A percentile compares a stretch with the other conserved stretches of the same genome.
Conservation (phyloP, 1,139 yeast genomes). For the Kurtzmaniella quercitrusa region DNA sequence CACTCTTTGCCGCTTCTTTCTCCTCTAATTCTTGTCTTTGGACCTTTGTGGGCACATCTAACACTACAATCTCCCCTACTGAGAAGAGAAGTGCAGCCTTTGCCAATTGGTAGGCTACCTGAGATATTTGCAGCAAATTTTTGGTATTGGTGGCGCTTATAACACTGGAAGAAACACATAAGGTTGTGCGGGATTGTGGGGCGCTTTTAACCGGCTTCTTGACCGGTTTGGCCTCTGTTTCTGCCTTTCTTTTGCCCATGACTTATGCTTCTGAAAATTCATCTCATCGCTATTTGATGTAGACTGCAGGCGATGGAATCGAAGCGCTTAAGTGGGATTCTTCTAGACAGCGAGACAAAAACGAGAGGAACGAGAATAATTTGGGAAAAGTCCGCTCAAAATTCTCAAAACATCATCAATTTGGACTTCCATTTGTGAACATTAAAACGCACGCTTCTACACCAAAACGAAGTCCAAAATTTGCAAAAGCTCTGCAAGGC, state of each 20-base stretch:
- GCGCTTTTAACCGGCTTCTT: slow-evolving; percentile 29
- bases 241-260: slow-evolving; percentile 30
- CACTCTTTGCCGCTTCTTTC: slow-evolving; percentile 16
- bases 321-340: too few relatives aligned
- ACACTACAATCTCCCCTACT: slow-evolving; percentile 68
- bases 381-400: too few relatives aligned
- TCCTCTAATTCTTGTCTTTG: slow-evolving; percentile 15
- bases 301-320: background rate
- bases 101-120: slow-evolving; percentile 73
- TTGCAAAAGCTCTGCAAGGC: too few relatives aligned
- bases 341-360: too few relatives aligned
- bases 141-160: slow-evolving; percentile 50
- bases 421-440: too few relatives aligned
- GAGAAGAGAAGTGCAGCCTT: slow-evolving; percentile 65
- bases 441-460: too few relatives aligned
- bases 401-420: too few relatives aligned
- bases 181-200: slow-evolving; percentile 30
- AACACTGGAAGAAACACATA: slow-evolving; percentile 65
- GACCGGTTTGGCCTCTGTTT: slow-evolving; percentile 18
- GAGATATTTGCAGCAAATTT: slow-evolving; percentile 69
- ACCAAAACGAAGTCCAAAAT: too few relatives aligned
- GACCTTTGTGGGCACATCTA: slow-evolving; percentile 41
- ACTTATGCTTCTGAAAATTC: background rate
- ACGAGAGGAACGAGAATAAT: too few relatives aligned
- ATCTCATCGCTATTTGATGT: slow-evolving; percentile 1